Base-by-base conservation (phyloP, 177 flowering plant genomes). In the Vitis hybrid region DNA sequence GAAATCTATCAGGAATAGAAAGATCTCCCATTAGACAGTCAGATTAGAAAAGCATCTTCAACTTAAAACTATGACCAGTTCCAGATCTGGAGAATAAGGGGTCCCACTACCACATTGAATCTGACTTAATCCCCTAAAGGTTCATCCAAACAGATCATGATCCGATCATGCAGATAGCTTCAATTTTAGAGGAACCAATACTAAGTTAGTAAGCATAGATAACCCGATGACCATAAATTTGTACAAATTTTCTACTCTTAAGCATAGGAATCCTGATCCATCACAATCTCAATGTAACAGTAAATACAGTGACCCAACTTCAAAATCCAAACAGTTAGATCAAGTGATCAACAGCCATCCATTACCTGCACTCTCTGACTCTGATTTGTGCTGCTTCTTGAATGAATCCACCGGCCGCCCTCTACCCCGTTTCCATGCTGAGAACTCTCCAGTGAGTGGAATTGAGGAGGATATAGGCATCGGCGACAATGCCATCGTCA, bases 401-500 rank as follows among this genome's bases (percentile, higher is more conserved):
- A 74, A 50, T 3, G 86, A 69, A n/a, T 82, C 89, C 55, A 74
- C 70, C 34, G 94, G 88, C 82, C 82, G 79, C 77, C 87, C 88
- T 81, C 84, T 83, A 73, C 92, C 89, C 66, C 87, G 84, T 77
- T 91, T 91, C 87, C 87, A 84, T 19, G 77, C 79, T 2, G 93
- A 74, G 64, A 74, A 88, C 17, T 90, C 90, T 11, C 81, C 84
- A 10, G 80, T 64, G 23, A 85, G 73, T 5, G 91, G 89, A 60
- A 85, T 84, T 12, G 97, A 90, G 10, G 94, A 82, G 0, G 97
- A 91, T 60, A 94, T 91, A 17, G 98, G 96, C 91, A 86, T 84
- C 30, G 98, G 97, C 4, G 97, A 91, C 74, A 94, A 79, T 50
- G 95, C 87, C 74, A 70, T 26, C 2, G 84, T 30, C 7, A 74